These are phyloP conservation scores for Sarcodon aspratus DNA, from an alignment of 768 basidiomycete genomes.

Conservation along the genomic window DNA sequence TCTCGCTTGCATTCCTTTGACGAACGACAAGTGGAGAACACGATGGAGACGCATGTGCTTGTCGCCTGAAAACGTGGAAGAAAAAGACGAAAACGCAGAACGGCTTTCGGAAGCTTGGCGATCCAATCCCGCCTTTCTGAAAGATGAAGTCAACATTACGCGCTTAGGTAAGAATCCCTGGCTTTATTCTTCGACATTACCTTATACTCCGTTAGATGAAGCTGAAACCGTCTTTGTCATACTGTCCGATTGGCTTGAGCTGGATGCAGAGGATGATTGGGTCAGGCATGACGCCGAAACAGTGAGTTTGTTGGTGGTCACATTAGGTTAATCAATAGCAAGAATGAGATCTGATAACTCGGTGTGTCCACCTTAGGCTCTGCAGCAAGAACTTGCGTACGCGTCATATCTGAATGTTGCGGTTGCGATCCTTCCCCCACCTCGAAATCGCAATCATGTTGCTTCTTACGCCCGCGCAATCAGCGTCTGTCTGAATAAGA, in stretches of 20 bases:
- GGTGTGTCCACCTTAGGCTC: slow-evolving; percentile 45
- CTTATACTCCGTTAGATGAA: slow-evolving; percentile 42
- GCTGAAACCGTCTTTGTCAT: slow-evolving; percentile 62
- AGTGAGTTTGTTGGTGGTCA: slow-evolving; percentile 33
- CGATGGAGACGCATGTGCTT: slow-evolving; percentile 90
- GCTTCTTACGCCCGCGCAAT: slow-evolving; percentile 92
- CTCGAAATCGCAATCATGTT: slow-evolving; percentile 70
- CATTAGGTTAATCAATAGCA: background rate
- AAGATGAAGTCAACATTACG: slow-evolving; percentile 84
- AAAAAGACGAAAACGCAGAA: slow-evolving; percentile 34
- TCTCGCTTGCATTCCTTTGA: slow-evolving; percentile 73
- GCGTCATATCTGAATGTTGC: slow-evolving; percentile 86
- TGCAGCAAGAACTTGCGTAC: slow-evolving; percentile 87
- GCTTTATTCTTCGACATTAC: background rate
- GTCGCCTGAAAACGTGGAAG: slow-evolving; percentile 32
- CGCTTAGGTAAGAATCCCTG: slow-evolving; percentile 55
- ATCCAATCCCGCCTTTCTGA: slow-evolving; percentile 61
- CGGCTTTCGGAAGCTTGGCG: slow-evolving; percentile 81
- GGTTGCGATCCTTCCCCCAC: slow-evolving; percentile 81
- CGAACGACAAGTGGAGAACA: slow-evolving; percentile 74
- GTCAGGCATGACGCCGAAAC: slow-evolving; percentile 94
- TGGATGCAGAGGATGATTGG: slow-evolving; percentile 89
- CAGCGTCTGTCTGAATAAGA: slow-evolving; percentile 60
- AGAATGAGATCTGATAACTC: background rate
- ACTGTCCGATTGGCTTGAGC: slow-evolving; percentile 89